Evolutionary conservation across 2,329 filamentous ascomycete species (phyloP).

Genomic region (Didymella glomerata): DNA sequence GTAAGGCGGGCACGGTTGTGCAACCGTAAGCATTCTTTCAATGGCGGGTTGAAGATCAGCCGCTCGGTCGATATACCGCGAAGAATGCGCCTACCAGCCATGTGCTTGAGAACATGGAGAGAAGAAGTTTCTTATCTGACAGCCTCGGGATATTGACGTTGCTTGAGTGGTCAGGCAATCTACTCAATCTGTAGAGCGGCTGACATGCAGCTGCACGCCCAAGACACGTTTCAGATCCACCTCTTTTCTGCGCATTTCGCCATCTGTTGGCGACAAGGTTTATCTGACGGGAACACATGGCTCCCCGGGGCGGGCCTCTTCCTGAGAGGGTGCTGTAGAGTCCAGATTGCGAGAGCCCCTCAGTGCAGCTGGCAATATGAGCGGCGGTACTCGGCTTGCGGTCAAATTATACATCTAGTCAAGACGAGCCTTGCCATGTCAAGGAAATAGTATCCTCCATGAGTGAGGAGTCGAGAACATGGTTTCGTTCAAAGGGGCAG

Average conservation of each 20-base stretch:
- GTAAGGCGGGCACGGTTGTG: constrained; percentile 23
- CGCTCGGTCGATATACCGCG: constrained; percentile 13
- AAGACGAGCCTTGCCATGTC: background rate
- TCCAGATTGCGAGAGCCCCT: background rate
- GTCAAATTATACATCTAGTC: background rate
- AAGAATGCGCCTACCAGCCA: constrained; percentile 17
- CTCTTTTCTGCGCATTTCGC: constrained; percentile 4
- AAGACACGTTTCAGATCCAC: constrained; percentile 12
- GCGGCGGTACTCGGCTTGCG: background rate
- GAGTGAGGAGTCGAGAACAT: background rate
- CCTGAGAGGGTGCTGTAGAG: background rate
- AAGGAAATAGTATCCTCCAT: background rate
- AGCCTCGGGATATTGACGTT: constrained; percentile 18
- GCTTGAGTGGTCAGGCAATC: constrained; percentile 32
- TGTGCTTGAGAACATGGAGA: constrained; percentile 10
- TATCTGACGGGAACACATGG: background rate
- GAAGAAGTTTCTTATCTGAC: constrained; percentile 16
- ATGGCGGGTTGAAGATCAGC: constrained; percentile 18
- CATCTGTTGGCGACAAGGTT: background rate
- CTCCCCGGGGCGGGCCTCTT: background rate
- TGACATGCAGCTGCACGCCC: constrained; percentile 29
- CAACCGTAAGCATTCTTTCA: constrained; percentile 21
- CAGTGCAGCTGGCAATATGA: background rate
- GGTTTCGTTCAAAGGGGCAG: background rate
- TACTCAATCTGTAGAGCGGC: constrained; percentile 27